Evolutionary conservation across 371 early-diverging fungal genomes (phyloP), one percentile per base, ranked within the genome.

Genomic region (Lichtheimia ornata): DNA sequence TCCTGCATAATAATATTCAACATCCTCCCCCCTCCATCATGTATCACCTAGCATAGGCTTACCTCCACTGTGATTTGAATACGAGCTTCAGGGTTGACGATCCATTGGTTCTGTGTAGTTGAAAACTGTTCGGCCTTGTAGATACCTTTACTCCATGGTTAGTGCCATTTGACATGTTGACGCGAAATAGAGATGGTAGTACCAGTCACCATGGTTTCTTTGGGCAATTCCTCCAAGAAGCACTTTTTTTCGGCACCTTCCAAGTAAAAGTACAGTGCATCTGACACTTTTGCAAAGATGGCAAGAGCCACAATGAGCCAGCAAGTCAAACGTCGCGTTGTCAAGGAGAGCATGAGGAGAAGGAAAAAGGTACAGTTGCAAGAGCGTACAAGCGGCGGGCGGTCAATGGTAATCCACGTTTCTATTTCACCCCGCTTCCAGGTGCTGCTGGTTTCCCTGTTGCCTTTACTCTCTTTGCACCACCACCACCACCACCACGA

Each of bases 151-250:
- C n/a, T 25, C 15, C 3, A 44, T 20, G 25, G 22, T 41, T 30
- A 25, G 30, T n/a, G 5, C 27, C 47, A 43, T 17, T 43, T 18
- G 40, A 57, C 40, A n/a, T 2, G 22, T 41, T 30, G 43, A 53
- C 24, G 30, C 30, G 28, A 25, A 25, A 44, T 41, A 47, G 50
- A 43, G 50, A 40, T n/a, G 42, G 41, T 56, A 53, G 61, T 74
- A 91, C 91, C 93, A 60, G 86, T 86, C 25, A 95, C 92, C 65
- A 90, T 83, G 44, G 95, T 94, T 62, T 95, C 92, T 64, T 86
- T 88, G 24, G 97, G 95, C 55, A 97, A 82, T 67, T 97, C 97
- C 69, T 97, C 97, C 40, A 92, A 76, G 71, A 97, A 97, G 81
- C 98, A 97, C 72, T 92, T 90, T 70, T 86, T 86, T 66, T 94